These are phyloP conservation scores for Aureobasidium sp. DNA, from an alignment of 2,329 filamentous ascomycete genomes.

Conservation along the genomic window DNA sequence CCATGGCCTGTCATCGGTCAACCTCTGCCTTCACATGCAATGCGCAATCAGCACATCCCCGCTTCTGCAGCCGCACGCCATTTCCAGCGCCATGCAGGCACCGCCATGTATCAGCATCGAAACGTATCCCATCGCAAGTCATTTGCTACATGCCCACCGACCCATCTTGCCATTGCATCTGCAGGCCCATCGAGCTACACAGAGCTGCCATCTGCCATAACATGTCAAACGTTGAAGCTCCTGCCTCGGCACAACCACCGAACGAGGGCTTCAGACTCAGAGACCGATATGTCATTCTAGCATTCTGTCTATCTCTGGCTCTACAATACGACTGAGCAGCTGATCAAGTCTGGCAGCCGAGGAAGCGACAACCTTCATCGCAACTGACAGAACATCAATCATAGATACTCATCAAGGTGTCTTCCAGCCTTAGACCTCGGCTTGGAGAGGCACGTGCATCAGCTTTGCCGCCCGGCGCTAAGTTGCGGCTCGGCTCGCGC, in stretches of 20 bases:
- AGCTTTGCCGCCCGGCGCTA: slow-evolving; percentile 2
- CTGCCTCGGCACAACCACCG: neutral
- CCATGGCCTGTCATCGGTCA: neutral
- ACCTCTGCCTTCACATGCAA: slow-evolving; percentile 8
- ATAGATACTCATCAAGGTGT: slow-evolving; percentile 10
- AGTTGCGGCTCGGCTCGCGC: slow-evolving; percentile 13
- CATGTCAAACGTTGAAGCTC: slow-evolving; percentile 1
- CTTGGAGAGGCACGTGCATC: neutral
- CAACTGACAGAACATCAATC: neutral
- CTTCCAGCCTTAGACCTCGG: slow-evolving; percentile 1
- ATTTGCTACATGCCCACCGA: too few relatives aligned
- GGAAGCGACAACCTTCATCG: slow-evolving; percentile 1
- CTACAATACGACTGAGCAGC: too few relatives aligned
- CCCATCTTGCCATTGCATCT: neutral
- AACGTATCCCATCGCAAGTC: too few relatives aligned
- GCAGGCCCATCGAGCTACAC: neutral
- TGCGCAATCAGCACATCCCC: slow-evolving; percentile 14
- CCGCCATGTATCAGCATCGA: neutral
- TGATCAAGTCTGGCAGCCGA: too few relatives aligned
- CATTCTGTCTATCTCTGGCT: neutral
- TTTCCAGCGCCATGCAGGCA: neutral
- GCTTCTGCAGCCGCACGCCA: slow-evolving; percentile 14
- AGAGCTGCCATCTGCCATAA: neutral
- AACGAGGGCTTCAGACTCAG: neutral
- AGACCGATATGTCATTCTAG: neutral